Base-by-base conservation (phyloP, 2,329 filamentous ascomycete genomes). In the Pseudogymnoascus destructans region DNA sequence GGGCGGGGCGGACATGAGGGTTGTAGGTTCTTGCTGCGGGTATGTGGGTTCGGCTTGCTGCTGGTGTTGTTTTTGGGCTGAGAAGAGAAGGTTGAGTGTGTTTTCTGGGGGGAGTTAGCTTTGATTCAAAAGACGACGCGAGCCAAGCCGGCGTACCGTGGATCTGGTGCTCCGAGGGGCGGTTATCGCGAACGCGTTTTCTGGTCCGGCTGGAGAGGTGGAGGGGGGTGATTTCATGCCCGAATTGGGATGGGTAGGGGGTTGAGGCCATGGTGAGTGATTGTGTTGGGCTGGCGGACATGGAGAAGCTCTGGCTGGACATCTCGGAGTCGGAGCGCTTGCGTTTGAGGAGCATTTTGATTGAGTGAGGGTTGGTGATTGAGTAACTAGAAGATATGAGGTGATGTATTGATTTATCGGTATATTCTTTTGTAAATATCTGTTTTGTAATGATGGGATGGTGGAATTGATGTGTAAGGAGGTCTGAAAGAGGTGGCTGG, bases 281-380 rank as follows among this genome's bases (percentile, higher is more conserved):
- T 52, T 52, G 33, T 56, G 54, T 56, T 56, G 30, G 30, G 11
- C 66, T 66, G 7, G 75, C 72, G 8, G 77, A 69, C 5, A 72
- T 72, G 60, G 71, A 70, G 56, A 73, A 75, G 33, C 73, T 73
- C 6, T 21, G 40, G 33, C 73, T 71, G 55, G 75, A 77, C 60
- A 82, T 72, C 67, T 82, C 79, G 19, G 79, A 79, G 58, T 77
- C 74, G 64, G 81, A 84, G 42, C 80, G 77, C 73, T 85, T 85
- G 70, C 82, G 80, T 68, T 85, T 85, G 66, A 82, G 71, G 23
- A 75, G 68, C 78, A 80, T 81, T 17, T 27, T 30, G 54, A 30
- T 9, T 55, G 42, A 55, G 49, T 46, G 3, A 19, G 25, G 19
- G 49, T 32, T 35, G 19, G 13, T 35, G 19, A 23, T 30, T 30